Conservation (phyloP, 2,329 filamentous ascomycete species). For the Sporothrix brunneoviolacea region DNA sequence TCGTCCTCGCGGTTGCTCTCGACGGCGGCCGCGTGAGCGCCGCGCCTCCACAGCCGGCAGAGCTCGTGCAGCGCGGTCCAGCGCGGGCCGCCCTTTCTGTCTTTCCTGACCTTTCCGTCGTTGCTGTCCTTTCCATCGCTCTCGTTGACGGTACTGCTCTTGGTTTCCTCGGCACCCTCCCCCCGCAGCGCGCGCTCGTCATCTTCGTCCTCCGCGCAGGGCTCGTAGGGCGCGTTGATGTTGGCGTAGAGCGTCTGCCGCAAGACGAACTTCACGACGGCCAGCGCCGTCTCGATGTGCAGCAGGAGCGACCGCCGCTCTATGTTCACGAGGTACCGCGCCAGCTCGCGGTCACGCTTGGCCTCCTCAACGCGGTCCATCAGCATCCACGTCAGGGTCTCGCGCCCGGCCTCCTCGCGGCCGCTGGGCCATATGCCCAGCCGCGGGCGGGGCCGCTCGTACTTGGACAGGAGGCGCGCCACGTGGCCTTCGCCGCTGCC, state of each 20-base stretch:
- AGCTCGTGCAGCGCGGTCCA: constrained; percentile 9
- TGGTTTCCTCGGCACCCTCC: too few species aligned
- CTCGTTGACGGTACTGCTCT: too few species aligned
- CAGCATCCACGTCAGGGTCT: not conserved
- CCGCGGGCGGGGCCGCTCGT: not conserved
- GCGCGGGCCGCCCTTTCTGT: too few species aligned
- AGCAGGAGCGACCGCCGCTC: too few species aligned
- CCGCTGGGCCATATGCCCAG: not conserved
- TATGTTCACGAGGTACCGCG: too few species aligned
- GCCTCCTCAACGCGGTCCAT: too few species aligned
- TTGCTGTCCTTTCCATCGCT: too few species aligned
- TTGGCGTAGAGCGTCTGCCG: not conserved
- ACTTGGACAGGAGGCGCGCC: constrained; percentile 2
- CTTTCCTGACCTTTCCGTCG: too few species aligned
- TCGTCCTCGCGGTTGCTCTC: too few species aligned
- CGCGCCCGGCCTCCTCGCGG: not conserved
- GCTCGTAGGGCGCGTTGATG: not conserved
- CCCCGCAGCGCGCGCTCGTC: not conserved
- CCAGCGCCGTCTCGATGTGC: not conserved
- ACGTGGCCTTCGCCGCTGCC: not conserved
- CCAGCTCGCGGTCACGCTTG: too few species aligned
- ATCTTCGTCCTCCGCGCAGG: not conserved
- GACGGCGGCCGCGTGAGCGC: too few species aligned
- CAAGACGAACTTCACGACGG: not conserved
- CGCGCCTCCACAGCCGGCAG: constrained; percentile 9